phyloP scores from a whole-genome alignment of 2,329 filamentous ascomycete genomes.

The Colletotrichum sp. region DNA sequence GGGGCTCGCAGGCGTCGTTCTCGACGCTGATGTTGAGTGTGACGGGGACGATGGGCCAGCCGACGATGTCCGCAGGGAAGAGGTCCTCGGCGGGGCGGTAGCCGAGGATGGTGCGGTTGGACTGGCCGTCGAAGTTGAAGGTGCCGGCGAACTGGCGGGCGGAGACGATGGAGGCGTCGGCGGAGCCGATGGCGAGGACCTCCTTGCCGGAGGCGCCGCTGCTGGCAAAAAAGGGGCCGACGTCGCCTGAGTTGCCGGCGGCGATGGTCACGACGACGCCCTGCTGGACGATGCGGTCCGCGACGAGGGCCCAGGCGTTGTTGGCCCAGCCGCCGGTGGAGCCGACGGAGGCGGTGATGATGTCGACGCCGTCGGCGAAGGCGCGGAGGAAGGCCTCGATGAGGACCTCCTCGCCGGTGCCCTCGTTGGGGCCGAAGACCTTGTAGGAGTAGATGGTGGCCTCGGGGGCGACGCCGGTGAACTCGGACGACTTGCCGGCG shows the following conservation, averaged over 20 bases:
- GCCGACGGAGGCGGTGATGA: constrained; percentile 18
- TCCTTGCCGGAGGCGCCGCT: constrained; percentile 29
- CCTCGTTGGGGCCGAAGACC: constrained; percentile 10
- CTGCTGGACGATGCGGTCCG: constrained; percentile 41
- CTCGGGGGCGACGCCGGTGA: constrained; percentile 14
- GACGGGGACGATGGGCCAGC: constrained; percentile 28
- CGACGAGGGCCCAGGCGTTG: constrained; percentile 47
- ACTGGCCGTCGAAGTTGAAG: constrained; percentile 24
- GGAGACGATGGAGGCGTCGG: constrained; percentile 10
- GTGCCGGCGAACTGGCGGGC: constrained; percentile 22
- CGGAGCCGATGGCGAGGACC: constrained; percentile 26
- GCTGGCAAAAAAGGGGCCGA: constrained; percentile 26
- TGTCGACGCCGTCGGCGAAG: constrained; percentile 18
- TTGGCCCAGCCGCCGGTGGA: constrained; percentile 32
- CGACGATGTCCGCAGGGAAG: constrained; percentile 25
- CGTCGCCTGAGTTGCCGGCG: constrained; percentile 15
- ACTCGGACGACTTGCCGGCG: background rate
- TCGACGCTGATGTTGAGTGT: constrained; percentile 27
- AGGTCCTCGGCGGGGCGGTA: constrained; percentile 24
- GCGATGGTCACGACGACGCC: constrained; percentile 28
- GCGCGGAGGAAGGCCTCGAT: constrained; percentile 21
- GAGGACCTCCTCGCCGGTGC: constrained; percentile 14
- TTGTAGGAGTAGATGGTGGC: constrained; percentile 19
- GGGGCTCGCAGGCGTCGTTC: constrained; percentile 27
- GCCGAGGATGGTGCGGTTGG: constrained; percentile 26